Evolutionary conservation across 179 eudicot genomes (phyloP).

Genomic region (Nepenthes alata): DNA sequence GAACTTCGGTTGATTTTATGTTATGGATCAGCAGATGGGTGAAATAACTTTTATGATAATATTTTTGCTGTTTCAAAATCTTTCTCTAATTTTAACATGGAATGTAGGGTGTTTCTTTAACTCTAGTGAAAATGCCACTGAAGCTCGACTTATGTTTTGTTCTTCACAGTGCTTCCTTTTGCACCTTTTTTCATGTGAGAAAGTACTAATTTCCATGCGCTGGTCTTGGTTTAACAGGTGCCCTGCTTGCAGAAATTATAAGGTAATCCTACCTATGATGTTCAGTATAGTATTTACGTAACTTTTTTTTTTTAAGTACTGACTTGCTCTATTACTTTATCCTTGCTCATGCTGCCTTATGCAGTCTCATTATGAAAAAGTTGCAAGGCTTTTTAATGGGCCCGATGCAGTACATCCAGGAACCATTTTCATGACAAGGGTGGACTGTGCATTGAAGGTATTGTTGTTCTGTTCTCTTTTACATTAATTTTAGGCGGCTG

Average conservation of each 20-base stretch:
- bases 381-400: slow-evolving; percentile 87
- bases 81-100: too few species aligned
- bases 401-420: slow-evolving; percentile 88
- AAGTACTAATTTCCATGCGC: not conserved
- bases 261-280: slow-evolving; percentile 29
- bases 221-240: slow-evolving; percentile 52
- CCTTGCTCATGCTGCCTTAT: slow-evolving; percentile 9
- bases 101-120: too few species aligned
- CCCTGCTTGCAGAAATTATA: slow-evolving; percentile 97
- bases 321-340: not conserved
- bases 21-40: too few species aligned
- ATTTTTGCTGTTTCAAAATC: too few species aligned
- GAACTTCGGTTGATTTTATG: too few species aligned
- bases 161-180: not conserved
- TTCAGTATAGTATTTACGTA: not conserved
- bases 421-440: slow-evolving; percentile 73
- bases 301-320: not conserved
- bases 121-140: too few species aligned
- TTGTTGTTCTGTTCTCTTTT: slow-evolving; percentile 21
- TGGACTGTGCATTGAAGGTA: slow-evolving; percentile 90
- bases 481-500: not conserved
- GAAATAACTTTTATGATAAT: too few species aligned
- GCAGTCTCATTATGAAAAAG: slow-evolving; percentile 96
- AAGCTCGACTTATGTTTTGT: not conserved
- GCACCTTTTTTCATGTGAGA: not conserved